Base-by-base conservation (phyloP, 345 rosid genomes). In the Dovyalis caffra region DNA sequence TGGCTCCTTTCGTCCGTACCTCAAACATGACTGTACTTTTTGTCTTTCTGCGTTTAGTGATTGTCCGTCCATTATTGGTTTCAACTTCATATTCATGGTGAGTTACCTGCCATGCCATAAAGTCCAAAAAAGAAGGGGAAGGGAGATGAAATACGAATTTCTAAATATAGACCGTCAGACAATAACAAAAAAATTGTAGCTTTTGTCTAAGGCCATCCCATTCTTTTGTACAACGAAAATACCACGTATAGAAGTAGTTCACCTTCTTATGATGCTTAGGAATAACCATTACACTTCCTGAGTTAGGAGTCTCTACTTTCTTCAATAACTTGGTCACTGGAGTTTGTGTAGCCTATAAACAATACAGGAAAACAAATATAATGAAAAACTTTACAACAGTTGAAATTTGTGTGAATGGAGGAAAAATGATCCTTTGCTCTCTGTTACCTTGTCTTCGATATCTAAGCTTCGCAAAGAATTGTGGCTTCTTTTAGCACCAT, bases 241-340 rank as follows among this genome's bases (percentile, higher is more conserved):
- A 2, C 23, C 65, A 45, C 47, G 20, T 45, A 56, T 15, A 69
- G 20, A 69, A 51, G 56, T 35, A 62, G 71, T 49, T 76, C 51
- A 87, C 98, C 89, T 93, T 93, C 90, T 84, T 91, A 63, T 86
- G 88, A 79, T 85, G 92, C 85, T 86, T 90, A 37, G 93, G 90
- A 74, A 84, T 80, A 81, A 75, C 79, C 79, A 84, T 78, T 64
- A 76, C 72, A 71, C 81, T 85, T 79, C 89, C 88, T 16, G 85
- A 63, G 71, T 90, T 88, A 10, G 64, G 81, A 64, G 80, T 86
- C 68, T 83, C 89, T 45, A 78, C 90, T 80, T 76, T 84, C 76
- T 87, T 90, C 77, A 90, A 74, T 75, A 86, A 68, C 68, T 85
- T 87, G 66, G 90, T 78, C 70, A 87, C 90, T 31, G 93, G 98